Evolutionary conservation across 371 early-diverging fungal genomes (phyloP), one percentile per base, ranked within the genome.

Genomic region (Vairimorpha necatrix): DNA sequence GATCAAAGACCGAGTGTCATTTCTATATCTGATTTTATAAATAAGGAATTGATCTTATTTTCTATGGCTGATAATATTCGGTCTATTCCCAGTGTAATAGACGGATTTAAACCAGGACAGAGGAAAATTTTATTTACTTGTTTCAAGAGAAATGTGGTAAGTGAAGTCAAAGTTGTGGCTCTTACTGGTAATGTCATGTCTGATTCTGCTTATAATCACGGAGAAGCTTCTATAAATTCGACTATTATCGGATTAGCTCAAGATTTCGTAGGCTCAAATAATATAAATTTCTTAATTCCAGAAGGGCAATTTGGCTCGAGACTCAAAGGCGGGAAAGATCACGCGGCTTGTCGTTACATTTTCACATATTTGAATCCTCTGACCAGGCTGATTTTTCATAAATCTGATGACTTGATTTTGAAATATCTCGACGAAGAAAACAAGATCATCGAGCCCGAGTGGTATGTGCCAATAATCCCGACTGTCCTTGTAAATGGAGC

Each of bases 21-120:
- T 77, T 86, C 89, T 26, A 91, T 97, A 34, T 80, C 85, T 0
- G 95, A 99, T 77, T 99, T 99, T 84, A 91, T 99, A 79, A 94
- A 98, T 82, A 90, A 89, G 81, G 98, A 98, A 83, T 87, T 99
- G 50, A 93, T 98, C 83, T 86, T 95, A 22, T 98, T 95, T 87
- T 90, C 91, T 24, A 92, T 95, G 87, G 96, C 96, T 0, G 99
- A 99, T 83, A 97, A 96, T 79, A 87, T 90, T 16, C 89, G 98
- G 42, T 94, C 94, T 0, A 98, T 99, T 77, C 99, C 99, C 1
- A 91, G 89, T n/a, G 87, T 92, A 9, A 89, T 98, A 0, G 99
- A 99, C 85, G 98, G 98, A 0, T 87, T 99, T 30, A 99, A 99
- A 84, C 98, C 98, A 2, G 95, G 94, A 28, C 98, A 97, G 84